Evolutionary conservation across 148 eudicot species (phyloP).

Genomic region (Chenopodium album): DNA sequence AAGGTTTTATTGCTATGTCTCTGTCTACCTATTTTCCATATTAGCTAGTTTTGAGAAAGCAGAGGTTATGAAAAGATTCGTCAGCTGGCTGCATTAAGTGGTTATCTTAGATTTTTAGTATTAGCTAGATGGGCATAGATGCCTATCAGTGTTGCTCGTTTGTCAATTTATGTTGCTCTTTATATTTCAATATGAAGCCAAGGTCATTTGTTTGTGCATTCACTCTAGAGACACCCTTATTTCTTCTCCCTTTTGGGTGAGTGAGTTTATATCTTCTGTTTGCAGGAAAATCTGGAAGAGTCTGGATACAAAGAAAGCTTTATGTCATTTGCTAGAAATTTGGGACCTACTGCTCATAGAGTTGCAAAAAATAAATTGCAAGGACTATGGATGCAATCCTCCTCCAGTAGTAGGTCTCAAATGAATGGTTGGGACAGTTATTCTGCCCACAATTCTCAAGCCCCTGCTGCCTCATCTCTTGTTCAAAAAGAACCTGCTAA

Average conservation of each 20-base stretch:
- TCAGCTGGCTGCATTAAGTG: background rate
- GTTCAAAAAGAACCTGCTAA: constrained; percentile 11
- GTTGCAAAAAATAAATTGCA: constrained; percentile 61
- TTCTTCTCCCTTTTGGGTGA: background rate
- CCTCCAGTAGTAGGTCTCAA: background rate
- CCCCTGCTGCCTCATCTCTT: constrained; percentile 5
- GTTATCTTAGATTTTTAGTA: no score
- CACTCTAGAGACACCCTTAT: background rate
- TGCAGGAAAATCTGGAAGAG: constrained; percentile 46
- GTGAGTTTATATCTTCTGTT: background rate
- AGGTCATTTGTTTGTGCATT: background rate
- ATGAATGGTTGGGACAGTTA: constrained; percentile 3
- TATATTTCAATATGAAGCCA: no score
- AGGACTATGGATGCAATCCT: constrained; percentile 20
- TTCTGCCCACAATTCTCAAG: constrained; percentile 10
- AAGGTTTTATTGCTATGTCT: constrained; percentile 18
- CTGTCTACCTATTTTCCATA: background rate
- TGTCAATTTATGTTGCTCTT: background rate
- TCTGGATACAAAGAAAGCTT: constrained; percentile 60
- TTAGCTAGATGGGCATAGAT: no score
- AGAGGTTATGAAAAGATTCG: background rate
- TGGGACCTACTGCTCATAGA: constrained; percentile 72
- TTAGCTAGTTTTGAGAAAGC: background rate
- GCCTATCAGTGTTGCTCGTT: background rate
- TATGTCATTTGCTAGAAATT: constrained; percentile 54